A percentile compares a stretch with the other conserved stretches of the same genome.
These are phyloP conservation scores for Oemleria cerasiformis DNA, from an alignment of 306 rosid genomes.

Conservation along the genomic window DNA sequence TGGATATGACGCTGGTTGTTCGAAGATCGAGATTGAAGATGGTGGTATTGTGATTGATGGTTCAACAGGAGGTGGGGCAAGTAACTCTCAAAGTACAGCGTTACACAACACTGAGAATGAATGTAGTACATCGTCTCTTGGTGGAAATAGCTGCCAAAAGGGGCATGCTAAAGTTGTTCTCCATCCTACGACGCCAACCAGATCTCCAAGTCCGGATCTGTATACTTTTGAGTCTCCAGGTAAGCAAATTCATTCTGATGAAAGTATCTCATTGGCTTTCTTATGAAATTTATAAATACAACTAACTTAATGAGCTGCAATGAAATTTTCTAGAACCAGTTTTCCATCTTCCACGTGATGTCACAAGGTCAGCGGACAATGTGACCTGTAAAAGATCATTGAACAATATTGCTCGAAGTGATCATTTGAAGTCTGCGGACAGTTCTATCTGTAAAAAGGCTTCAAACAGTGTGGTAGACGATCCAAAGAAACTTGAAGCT, in stretches of 20 bases:
- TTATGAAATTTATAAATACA: neutral
- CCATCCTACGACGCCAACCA: conserved; percentile 53
- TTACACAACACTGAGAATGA: conserved; percentile 10
- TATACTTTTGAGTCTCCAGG: conserved; percentile 42
- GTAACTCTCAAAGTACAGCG: conserved; percentile 12
- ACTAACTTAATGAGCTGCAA: conserved; percentile 21
- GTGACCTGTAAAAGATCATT: conserved; percentile 29
- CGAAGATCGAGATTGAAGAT: conserved; percentile 10
- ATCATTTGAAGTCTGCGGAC: conserved; percentile 46
- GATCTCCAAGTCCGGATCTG: conserved; percentile 42
- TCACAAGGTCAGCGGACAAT: conserved; percentile 37
- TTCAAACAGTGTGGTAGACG: conserved; percentile 22
- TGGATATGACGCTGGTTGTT: conserved; percentile 11
- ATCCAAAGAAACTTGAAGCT: conserved; percentile 47
- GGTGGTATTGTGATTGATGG: neutral
- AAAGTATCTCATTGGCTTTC: neutral
- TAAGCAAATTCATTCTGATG: conserved; percentile 21
- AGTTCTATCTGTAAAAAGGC: conserved; percentile 26
- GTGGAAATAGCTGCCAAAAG: conserved; percentile 1
- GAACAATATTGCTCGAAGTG: conserved; percentile 19
- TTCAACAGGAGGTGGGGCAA: conserved; percentile 9
- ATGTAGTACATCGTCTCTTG: conserved; percentile 13
- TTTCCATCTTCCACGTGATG: conserved; percentile 36
- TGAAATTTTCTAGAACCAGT: conserved; percentile 34
- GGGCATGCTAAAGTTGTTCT: conserved; percentile 30